Evolutionary conservation across 2,329 filamentous ascomycete genomes (phyloP), one percentile per base, ranked within the genome.

Genomic region (Venturia effusa): DNA sequence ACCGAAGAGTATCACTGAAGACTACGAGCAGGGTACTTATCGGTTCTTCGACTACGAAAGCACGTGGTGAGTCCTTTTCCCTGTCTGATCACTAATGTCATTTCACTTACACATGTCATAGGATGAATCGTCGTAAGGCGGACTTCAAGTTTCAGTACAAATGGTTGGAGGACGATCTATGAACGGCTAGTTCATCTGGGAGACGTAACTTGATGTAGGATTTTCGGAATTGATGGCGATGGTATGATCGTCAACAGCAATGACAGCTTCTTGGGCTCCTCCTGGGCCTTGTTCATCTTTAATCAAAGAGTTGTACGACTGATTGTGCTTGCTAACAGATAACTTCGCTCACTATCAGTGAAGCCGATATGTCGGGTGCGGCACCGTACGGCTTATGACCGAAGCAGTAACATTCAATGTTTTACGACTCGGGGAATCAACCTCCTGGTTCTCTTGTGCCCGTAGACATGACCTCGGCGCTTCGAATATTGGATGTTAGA

Each of bases 1-100:
- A 79, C 94, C 94, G 22, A 99, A 99, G 81, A 92, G 87, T 70
- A 99, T 99, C 72, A 97, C 94, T 0, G 94, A 99, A 76, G 94
- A 99, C 77, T 97, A 91, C 73, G 94, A 99, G 78, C 94, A 99
- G 77, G 94, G 94, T 67, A 99, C 94, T 30, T 99, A 99, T 80
- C 88, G 94, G 61, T 99, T 99, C 81, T 99, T 99, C 76, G 94
- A 99, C 77, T 99, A 99, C 74, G 94, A 99, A 78, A 96, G 90
- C 76, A 99, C 94, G 72, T 99, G 94, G 94, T 97, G 78, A 77
- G 89, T 80, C 65, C 51, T 41, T 6, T 24, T n/a, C 60, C 8
- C 27, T 55, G 24, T 37, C 13, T 30, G 43, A 48, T 30, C 63
- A 24, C 39, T 51, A 54, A 61, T 55, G 55, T 43, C n/a, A 24